Conservation (phyloP, 345 rosid genomes). For the Rhizophora apiculata region DNA sequence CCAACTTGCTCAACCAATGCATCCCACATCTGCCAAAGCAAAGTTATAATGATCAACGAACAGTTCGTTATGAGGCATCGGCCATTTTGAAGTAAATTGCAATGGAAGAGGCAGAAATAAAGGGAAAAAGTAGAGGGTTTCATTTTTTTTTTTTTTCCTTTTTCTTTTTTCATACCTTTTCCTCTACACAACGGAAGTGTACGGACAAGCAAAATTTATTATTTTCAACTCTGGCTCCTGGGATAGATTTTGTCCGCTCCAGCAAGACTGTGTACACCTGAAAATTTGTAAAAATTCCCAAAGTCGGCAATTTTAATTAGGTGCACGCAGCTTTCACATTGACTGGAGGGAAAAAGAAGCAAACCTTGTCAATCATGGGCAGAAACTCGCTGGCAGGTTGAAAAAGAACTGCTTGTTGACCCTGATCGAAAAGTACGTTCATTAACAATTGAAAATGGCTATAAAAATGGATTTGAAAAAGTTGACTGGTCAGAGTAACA, state of each 20-base stretch:
- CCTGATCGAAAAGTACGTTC: conserved; percentile 25
- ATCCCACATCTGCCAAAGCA: conserved; percentile 60
- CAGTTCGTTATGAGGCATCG: neutral
- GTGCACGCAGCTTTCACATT: neutral
- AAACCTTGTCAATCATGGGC: conserved; percentile 81
- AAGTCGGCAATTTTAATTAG: neutral
- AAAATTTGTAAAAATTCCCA: neutral
- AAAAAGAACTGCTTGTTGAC: conserved; percentile 45
- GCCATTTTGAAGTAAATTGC: neutral
- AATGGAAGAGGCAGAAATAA: neutral
- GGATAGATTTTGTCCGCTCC: conserved; percentile 70
- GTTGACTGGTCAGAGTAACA: neutral
- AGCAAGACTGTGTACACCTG: conserved; percentile 55
- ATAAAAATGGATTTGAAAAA: neutral
- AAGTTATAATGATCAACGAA: neutral
- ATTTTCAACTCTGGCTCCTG: conserved; percentile 80
- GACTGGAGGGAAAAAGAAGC: conserved; percentile 1
- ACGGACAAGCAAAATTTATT: conserved; percentile 88
- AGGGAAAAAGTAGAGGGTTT: neutral
- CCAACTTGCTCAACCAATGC: conserved; percentile 55
- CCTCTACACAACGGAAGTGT: conserved; percentile 84
- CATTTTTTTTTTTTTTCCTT: neutral
- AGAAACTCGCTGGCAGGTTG: conserved; percentile 86
- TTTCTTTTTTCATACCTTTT: conserved; percentile 41
- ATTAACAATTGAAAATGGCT: neutral